phyloP scores from a whole-genome alignment of 2,329 filamentous ascomycete species.

The Apiospora phragmitis region DNA sequence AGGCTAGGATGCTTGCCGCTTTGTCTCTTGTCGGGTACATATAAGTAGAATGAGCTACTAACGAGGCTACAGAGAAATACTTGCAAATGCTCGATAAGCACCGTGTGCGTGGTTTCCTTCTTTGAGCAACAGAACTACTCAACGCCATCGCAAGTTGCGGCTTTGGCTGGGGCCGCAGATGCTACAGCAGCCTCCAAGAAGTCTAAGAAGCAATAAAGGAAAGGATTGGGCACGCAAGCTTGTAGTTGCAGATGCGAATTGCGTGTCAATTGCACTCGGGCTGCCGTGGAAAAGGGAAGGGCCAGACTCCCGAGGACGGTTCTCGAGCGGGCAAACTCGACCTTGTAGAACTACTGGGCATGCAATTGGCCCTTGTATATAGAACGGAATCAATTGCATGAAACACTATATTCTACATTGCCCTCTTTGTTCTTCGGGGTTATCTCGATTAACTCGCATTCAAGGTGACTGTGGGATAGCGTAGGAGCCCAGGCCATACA shows the following conservation, averaged over 20 bases:
- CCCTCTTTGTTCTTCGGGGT: neutral
- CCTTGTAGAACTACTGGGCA: slow-evolving; percentile 3
- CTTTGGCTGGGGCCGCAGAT: neutral
- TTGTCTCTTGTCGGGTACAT: neutral
- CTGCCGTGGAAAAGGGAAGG: neutral
- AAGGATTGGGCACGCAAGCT: neutral
- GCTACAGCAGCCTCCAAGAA: neutral
- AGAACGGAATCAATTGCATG: slow-evolving; percentile 11
- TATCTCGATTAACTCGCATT: neutral
- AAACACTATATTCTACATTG: neutral
- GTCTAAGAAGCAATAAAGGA: slow-evolving; percentile 17
- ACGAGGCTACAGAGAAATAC: slow-evolving; percentile 53
- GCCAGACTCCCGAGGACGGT: neutral
- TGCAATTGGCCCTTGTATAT: slow-evolving; percentile 10
- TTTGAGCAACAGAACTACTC: slow-evolving; percentile 80
- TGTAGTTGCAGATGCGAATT: neutral
- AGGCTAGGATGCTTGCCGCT: neutral
- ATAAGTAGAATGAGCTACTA: neutral
- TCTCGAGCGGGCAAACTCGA: neutral
- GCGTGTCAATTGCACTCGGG: neutral
- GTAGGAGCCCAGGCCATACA: neutral
- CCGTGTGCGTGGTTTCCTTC: slow-evolving; percentile 77
- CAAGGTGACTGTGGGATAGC: neutral
- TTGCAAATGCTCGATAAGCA: slow-evolving; percentile 74
- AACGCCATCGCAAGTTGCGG: slow-evolving; percentile 24